Base-by-base conservation (phyloP, 2,329 filamentous ascomycete genomes). In the Blumeriella jaapii region DNA sequence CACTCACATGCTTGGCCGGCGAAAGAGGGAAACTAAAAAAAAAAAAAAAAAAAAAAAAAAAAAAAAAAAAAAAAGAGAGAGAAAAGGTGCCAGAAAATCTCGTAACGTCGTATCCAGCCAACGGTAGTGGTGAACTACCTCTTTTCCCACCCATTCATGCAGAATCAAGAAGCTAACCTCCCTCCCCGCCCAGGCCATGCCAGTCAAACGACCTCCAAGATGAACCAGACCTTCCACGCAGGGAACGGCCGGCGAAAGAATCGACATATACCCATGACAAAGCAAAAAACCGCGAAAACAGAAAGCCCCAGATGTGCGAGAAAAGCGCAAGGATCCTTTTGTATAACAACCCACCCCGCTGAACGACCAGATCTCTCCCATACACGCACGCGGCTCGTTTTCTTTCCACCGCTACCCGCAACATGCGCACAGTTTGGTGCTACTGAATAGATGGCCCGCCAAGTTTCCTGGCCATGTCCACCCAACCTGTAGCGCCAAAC, bases 81-180 rank as follows among this genome's bases (percentile, higher is more conserved):
- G 19, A 6, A 13, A 9, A 22, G 19, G 11, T 9, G 12, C 17
- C 22, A 6, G 12, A 32, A 32, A 8, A 20, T 31, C 17, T 38
- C 35, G 31, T 38, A 32, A 38, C 18, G 31, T 38, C 35, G 35
- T 38, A 17, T 38, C 35, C 35, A 38, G 29, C 23, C 29, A 32
- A 17, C 24, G 6, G 16, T 18, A 32, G 29, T 18, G 10, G 16
- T 19, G 14, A 28, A 23, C 35, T 30, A 36, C 19, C 11, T 22
- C 28, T 30, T 19, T 9, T 36, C 29, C 27, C 27, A n/a, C 7
- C 9, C 22, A 9, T 24, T 24, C 22, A 10, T n/a, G 35, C 29
- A 32, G 18, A 18, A 15, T 33, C 35, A 38, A 32, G 35, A 38
- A 29, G 11, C 26, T 12, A 31, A 31, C 7, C 22, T 24, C 22